phyloP scores from a whole-genome alignment of 2,329 filamentous ascomycete genomes.

The Verticillium nonalfalfae region DNA sequence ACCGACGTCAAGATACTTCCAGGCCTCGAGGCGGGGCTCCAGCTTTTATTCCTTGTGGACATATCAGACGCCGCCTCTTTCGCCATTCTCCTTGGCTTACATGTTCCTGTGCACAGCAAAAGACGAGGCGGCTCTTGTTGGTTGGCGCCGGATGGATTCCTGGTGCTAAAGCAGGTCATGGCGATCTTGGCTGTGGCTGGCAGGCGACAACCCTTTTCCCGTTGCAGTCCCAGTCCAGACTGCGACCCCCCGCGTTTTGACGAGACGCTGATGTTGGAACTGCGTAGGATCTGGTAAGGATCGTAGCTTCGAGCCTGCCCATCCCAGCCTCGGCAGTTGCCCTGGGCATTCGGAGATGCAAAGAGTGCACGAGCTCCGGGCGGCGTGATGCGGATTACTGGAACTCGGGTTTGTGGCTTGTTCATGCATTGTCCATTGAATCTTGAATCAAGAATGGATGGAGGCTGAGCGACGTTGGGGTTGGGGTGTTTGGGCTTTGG shows the following conservation, averaged over 20 bases:
- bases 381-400: no score
- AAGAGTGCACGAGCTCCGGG: not conserved
- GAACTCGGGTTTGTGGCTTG: no score
- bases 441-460: no score
- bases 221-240: not conserved
- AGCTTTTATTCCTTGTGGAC: not conserved
- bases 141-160: not conserved
- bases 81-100: not conserved
- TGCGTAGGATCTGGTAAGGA: not conserved
- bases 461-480: no score
- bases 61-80: not conserved
- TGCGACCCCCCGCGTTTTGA: not conserved
- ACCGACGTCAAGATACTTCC: not conserved
- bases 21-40: not conserved
- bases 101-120: not conserved
- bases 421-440: no score
- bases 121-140: not conserved
- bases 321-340: not conserved
- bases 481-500: not conserved
- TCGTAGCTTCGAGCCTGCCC: not conserved
- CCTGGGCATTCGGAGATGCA: not conserved
- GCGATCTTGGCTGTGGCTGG: not conserved
- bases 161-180: not conserved
- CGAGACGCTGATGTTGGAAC: not conserved
- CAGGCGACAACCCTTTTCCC: not conserved